These are phyloP conservation scores for Phytophthora meadii DNA, from an alignment of 352 stramenopile genomes.

Conservation along the genomic window DNA sequence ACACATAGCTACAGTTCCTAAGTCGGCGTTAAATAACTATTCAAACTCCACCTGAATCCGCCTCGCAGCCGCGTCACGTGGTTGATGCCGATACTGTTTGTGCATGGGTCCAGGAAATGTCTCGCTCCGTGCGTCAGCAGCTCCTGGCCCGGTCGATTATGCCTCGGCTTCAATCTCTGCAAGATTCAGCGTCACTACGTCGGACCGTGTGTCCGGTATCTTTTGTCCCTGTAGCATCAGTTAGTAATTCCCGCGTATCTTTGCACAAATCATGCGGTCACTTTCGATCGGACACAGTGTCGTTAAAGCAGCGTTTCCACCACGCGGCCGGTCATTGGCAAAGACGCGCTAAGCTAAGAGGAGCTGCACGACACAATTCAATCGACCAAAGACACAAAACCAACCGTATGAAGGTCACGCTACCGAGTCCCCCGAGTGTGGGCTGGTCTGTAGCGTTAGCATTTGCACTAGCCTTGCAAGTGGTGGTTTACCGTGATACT, in stretches of 20 bases:
- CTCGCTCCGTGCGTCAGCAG: conserved; percentile 24
- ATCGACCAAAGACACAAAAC: neutral
- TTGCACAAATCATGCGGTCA: conserved; percentile 1
- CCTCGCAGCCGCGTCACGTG: conserved; percentile 29
- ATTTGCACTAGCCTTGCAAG: conserved; percentile 46
- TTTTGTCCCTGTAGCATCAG: conserved; percentile 1
- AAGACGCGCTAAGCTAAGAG: conserved; percentile 19
- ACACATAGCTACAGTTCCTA: conserved; percentile 5
- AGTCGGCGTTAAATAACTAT: conserved; percentile 18
- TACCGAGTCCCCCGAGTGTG: conserved; percentile 32
- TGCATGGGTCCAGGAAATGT: conserved; percentile 22
- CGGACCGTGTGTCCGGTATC: neutral
- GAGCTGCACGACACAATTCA: conserved; percentile 5
- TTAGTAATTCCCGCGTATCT: neutral
- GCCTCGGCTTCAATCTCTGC: conserved; percentile 7
- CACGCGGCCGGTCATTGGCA: conserved; percentile 22
- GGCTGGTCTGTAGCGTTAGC: conserved; percentile 41
- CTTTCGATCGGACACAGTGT: conserved; percentile 8
- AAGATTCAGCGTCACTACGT: conserved; percentile 12
- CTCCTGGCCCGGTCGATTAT: conserved; percentile 18
- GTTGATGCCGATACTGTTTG: conserved; percentile 14
- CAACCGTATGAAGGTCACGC: conserved; percentile 37
- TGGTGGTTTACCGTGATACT: conserved; percentile 60
- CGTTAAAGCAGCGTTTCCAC: conserved; percentile 27
- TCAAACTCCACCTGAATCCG: conserved; percentile 25